Evolutionary conservation across 2,329 filamentous ascomycete species (phyloP), one percentile per base, ranked within the genome.

Genomic region (Cryoendolithus antarcticus): DNA sequence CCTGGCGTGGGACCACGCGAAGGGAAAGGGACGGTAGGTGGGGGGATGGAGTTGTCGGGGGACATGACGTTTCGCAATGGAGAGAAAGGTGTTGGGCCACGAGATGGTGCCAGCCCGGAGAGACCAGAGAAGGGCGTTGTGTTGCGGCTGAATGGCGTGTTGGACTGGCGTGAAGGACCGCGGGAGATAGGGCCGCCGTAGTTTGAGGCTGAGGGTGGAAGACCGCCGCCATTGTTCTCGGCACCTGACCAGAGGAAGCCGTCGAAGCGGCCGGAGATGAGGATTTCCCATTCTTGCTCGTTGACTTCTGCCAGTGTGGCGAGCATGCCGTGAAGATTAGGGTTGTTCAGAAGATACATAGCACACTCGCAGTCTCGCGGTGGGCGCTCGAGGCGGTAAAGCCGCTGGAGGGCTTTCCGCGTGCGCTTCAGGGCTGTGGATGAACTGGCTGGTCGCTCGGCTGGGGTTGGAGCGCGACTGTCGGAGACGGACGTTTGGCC

Each of bases 181-280:
- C 55, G 48, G 1, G 56, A 59, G 9, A 47, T 42, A 4, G 47
- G 42, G 5, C 46, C 48, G 27, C 42, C 49, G 27, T 50, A 56
- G 37, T 49, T 39, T 33, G 55, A 47, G 38, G 45, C 54, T 9
- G 57, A 51, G 9, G 55, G 49, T 27, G 59, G 50, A 9, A 61
- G 48, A 19, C 15, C 15, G 15, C 15, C 15, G 4, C 62, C 52
- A 13, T 59, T 48, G 35, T 72, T 67, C 47, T 95, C 88, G 6
- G 85, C 86, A 13, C 89, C 89, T 33, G 86, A 93, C 77, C 89
- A 93, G 13, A 95, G 70, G 63, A 96, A 96, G 4, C 89, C 89
- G 55, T 95, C 88, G 52, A 96, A 96, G 21, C 89, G 82, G 21
- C 89, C 89, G 0, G 89, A 95, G 4, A 82, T 85, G 9, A 96